Evolutionary conservation across 176 grass and related monocot species (phyloP), one percentile per base, ranked within the genome.

Genomic region (bread wheat (Triticum aestivum)): DNA sequence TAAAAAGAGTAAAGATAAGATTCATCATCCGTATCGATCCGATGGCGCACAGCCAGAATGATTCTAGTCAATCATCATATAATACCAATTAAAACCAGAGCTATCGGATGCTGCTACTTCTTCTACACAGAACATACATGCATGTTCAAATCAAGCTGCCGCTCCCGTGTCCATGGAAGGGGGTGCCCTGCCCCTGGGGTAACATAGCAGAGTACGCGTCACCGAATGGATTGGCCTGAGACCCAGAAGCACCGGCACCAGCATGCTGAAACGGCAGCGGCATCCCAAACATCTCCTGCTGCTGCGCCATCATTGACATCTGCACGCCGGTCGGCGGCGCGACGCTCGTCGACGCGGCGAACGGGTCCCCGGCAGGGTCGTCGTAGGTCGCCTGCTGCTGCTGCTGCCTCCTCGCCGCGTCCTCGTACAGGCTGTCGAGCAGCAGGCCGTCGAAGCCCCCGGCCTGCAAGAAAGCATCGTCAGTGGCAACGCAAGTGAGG

Each of bases 361-460:
- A 98, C 5, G 95, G 89, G 41, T 98, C 89, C 8, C 81, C 62
- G 77, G 80, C 9, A 11, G 61, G 56, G 23, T 84, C 66, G 23
- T 66, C 75, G 65, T 29, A 29, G 3, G 15, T 38, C 5, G 38
- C 35, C 56, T 59, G 56, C 56, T 6, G 49, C 18, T 6, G 49
- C 18, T 87, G 88, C 20, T 92, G 91, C 85, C 87, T 83, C 62
- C 82, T 87, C 15, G 80, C 4, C 20, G 73, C 78, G 38, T 98
- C 91, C 44, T 95, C 95, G 70, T 93, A 92, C 75, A 95, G 21
- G 67, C 95, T 95, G 21, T 93, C 93, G 15, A 93, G 90, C 65
- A 97, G 65, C 61, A 93, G 79, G 81, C 85, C 90, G 80, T 95
- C 91, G 78, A 98, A 93, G 7, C 91, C 95, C 34, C 93, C 95